Conservation (phyloP, 2,329 filamentous ascomycete genomes). For the Trichoderma arundinaceum region DNA sequence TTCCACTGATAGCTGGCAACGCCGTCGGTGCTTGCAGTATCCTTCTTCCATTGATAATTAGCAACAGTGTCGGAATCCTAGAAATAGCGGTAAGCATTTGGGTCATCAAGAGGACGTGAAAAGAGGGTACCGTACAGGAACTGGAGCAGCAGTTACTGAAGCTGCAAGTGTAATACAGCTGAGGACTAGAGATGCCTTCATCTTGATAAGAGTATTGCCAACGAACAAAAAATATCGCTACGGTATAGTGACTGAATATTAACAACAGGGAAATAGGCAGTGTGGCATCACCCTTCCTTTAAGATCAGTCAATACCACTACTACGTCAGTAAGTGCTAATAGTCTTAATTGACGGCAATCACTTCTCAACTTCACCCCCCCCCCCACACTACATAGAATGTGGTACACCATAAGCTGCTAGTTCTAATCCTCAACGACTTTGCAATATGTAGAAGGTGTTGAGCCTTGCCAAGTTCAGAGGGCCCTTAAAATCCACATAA, state of each 20-base stretch:
- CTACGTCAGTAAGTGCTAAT: no score
- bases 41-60: conserved; percentile 19
- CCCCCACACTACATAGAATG: not conserved
- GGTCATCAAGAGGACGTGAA: no score
- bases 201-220: not conserved
- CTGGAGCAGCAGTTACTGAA: conserved; percentile 19
- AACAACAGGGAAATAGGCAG: not conserved
- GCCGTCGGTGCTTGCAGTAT: not conserved
- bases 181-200: conserved; percentile 24
- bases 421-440: not conserved
- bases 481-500: not conserved
- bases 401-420: not conserved
- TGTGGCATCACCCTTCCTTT: conserved; percentile 16
- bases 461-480: not conserved
- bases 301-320: not conserved
- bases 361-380: not conserved
- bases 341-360: not conserved
- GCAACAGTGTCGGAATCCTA: conserved; percentile 12
- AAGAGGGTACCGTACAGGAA: not conserved
- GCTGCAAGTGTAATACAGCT: conserved; percentile 7
- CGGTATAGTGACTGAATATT: not conserved
- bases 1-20: conserved; percentile 17
- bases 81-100: not conserved
- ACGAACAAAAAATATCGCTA: not conserved
- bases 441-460: not conserved